Conservation (phyloP, 345 rosid genomes). For the Passiflora organensis region DNA sequence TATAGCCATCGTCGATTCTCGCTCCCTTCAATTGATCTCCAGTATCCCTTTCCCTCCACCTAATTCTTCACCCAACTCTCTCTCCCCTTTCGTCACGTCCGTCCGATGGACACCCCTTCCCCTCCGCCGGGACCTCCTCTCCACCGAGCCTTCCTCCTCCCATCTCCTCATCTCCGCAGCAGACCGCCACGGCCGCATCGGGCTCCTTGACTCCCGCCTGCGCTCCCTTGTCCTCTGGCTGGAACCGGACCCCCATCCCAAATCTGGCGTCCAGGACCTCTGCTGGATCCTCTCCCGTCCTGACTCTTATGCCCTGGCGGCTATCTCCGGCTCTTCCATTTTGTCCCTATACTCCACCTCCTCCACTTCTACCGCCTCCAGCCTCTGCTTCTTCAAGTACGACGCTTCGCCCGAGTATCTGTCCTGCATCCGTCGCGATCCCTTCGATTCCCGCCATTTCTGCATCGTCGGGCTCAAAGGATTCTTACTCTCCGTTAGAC, state of each 20-base stretch:
- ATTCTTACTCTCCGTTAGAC: constrained; percentile 57
- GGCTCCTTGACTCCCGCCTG: constrained; percentile 69
- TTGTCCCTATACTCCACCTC: constrained; percentile 51
- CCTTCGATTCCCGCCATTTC: constrained; percentile 81
- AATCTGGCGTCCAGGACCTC: constrained; percentile 79
- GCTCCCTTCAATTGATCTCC: constrained; percentile 79
- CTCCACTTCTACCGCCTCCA: constrained; percentile 28
- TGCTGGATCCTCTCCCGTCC: constrained; percentile 66
- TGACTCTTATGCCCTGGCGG: constrained; percentile 54
- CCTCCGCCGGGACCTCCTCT: constrained; percentile 71
- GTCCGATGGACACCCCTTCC: constrained; percentile 84
- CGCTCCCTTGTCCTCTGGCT: constrained; percentile 60
- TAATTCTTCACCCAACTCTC: constrained; percentile 27
- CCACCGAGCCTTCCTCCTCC: constrained; percentile 66
- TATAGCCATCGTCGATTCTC: constrained; percentile 64
- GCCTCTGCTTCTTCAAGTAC: constrained; percentile 68
- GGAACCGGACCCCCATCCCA: constrained; percentile 51
- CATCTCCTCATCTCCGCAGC: constrained; percentile 78
- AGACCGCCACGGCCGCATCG: constrained; percentile 94
- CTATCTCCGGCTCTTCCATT: constrained; percentile 66
- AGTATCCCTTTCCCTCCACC: constrained; percentile 79
- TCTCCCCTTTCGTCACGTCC: constrained; percentile 78
- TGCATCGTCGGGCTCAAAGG: constrained; percentile 75
- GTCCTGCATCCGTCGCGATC: constrained; percentile 82
- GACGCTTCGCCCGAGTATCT: constrained; percentile 72